phyloP scores from a whole-genome alignment of 345 rosid species.

The Litchi chinensis region DNA sequence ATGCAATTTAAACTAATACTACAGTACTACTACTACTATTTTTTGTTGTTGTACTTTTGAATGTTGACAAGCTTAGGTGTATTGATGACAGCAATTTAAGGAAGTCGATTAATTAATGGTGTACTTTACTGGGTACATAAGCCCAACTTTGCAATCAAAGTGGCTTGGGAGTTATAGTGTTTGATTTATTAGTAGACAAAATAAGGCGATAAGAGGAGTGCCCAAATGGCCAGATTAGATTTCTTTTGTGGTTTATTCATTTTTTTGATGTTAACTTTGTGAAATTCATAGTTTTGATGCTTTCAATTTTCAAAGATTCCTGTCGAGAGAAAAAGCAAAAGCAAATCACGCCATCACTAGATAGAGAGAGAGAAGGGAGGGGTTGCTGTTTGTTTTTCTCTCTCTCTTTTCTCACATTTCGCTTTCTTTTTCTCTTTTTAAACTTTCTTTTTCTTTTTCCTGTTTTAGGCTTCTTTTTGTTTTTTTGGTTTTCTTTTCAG shows the following conservation, averaged over 20 bases:
- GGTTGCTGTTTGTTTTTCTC: conserved; percentile 1
- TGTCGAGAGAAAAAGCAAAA: conserved; percentile 49
- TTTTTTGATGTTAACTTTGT: conserved; percentile 1
- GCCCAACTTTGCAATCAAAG: neutral
- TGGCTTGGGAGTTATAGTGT: neutral
- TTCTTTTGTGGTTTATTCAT: too few relatives aligned
- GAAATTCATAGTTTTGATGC: conserved; percentile 20
- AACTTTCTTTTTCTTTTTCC: conserved; percentile 32
- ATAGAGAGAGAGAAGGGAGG: neutral
- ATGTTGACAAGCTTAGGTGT: too few relatives aligned
- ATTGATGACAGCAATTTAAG: too few relatives aligned
- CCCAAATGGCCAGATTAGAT: neutral
- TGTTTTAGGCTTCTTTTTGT: conserved; percentile 50
- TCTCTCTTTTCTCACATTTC: conserved; percentile 44
- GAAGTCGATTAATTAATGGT: neutral
- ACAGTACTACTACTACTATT: too few relatives aligned
- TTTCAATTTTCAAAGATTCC: conserved; percentile 66
- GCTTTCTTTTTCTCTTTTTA: conserved; percentile 37
- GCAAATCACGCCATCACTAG: conserved; percentile 44
- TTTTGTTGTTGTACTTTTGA: neutral
- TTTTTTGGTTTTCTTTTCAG: conserved; percentile 27
- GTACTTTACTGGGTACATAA: neutral
- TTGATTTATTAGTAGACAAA: neutral
- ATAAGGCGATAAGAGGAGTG: neutral
- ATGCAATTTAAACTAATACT: neutral